Base-by-base conservation (phyloP, 306 rosid genomes). In the Vigna angularis region DNA sequence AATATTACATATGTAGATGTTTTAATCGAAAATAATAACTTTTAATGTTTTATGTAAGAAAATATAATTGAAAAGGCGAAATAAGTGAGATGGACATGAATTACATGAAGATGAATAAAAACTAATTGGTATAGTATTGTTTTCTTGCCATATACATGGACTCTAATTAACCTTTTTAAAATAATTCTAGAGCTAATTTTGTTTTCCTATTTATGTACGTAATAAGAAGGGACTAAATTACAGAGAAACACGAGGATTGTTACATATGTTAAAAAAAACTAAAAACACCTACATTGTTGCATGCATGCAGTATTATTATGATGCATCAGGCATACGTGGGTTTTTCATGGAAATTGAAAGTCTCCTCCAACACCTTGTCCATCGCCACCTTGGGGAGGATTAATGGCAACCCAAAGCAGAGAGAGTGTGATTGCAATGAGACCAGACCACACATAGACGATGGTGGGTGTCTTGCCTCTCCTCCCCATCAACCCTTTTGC, bases 401-500 rank as follows among this genome's bases (percentile, higher is more conserved):
- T 55, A 20, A 55, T 55, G 61, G 61, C 28, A 20, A 55, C 30
- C 61, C 61, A 55, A 20, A 55, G 61, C 30, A 55, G 10, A 55
- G 61, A 55, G 11, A 55, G 61, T 8, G 61, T 55, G 8, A 55
- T 55, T 9, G 61, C 61, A 20, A 55, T 55, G 15, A 55, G 61
- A 20, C 61, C 61, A 18, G 61, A 55, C 61, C 61, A 55, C 14
- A 55, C 61, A 55, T 18, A 55, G 0, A 55, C 61, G 3, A 55
- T 55, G 22, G 61, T 55, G 6, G 61, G 61, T 3, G 61, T 55
- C 30, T 55, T 55, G 30, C 61, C 61, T 55, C 61, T 55, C 30
- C 61, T 55, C 1, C 61, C 61, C 61, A 55, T 55, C 61, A 55
- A 55, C 4, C 61, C 61, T 55, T 55, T 55, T 55, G 61, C 61